phyloP scores from a whole-genome alignment of 2,329 filamentous ascomycete genomes.

The Pleurostoma richardsiae region DNA sequence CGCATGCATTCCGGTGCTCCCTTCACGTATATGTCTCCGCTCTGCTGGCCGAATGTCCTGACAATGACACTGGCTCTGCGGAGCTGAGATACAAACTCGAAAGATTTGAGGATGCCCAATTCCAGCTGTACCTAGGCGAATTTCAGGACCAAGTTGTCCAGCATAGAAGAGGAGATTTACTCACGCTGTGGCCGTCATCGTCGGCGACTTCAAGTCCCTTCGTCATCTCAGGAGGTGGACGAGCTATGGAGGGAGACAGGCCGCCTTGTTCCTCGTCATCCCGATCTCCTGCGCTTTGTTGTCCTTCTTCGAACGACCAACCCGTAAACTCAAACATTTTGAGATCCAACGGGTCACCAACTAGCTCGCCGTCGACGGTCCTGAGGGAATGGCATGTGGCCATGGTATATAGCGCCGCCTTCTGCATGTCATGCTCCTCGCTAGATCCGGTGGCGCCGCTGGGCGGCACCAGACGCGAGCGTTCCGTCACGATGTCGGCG shows the following conservation, averaged over 20 bases:
- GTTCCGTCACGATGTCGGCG: slow-evolving; percentile 67
- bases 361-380: slow-evolving; percentile 78
- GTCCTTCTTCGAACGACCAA: slow-evolving; percentile 89
- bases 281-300: slow-evolving; percentile 56
- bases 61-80: slow-evolving; percentile 91
- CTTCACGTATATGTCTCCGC: slow-evolving; percentile 88
- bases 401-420: slow-evolving; percentile 84
- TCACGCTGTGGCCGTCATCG: slow-evolving; percentile 26
- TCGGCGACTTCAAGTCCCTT: slow-evolving; percentile 43
- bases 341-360: slow-evolving; percentile 90
- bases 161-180: slow-evolving; percentile 4
- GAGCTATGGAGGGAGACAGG: slow-evolving; percentile 81
- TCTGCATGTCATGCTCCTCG: slow-evolving; percentile 26
- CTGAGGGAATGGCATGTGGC: slow-evolving; percentile 93
- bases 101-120: slow-evolving; percentile 83
- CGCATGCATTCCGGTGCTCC: slow-evolving; percentile 95
- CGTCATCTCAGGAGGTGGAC: slow-evolving; percentile 61
- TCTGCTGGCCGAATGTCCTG: slow-evolving; percentile 77
- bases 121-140: slow-evolving; percentile 56
- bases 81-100: slow-evolving; percentile 92
- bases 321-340: slow-evolving; percentile 98
- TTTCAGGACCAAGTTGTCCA: slow-evolving; percentile 14
- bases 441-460: slow-evolving; percentile 16
- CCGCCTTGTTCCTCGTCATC: slow-evolving; percentile 71
- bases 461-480: slow-evolving; percentile 50